Percentiles rank a stretch among this genome's conserved stretches.
Evolutionary conservation across 2,329 filamentous ascomycete genomes (phyloP).

Genomic region (Blastomyces percursus): DNA sequence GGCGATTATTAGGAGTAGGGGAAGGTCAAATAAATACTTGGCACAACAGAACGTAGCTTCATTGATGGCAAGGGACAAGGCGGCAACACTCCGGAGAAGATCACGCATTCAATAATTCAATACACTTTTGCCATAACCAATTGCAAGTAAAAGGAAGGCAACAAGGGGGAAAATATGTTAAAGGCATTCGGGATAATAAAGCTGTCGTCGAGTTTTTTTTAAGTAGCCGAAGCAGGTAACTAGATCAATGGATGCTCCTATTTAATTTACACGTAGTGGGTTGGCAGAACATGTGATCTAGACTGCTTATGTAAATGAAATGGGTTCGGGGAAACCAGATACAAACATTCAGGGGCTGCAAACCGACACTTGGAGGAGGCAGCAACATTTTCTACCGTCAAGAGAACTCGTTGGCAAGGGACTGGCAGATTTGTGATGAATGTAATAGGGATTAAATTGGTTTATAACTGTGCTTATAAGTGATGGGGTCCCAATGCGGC

Average conservation of each 20-base stretch:
- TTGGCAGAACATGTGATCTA: constrained; percentile 1
- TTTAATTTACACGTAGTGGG: not conserved
- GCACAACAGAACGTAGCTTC: not conserved
- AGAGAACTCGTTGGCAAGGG: not conserved
- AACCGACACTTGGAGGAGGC: not conserved
- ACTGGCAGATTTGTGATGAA: not conserved
- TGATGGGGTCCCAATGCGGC: too few relatives aligned
- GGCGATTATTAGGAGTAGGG: not conserved
- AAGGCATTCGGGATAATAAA: too few relatives aligned
- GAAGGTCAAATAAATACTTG: not conserved
- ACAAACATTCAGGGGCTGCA: not conserved
- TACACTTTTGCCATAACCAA: not conserved
- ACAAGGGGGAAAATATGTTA: not conserved
- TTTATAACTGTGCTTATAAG: not conserved
- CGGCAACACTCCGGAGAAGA: not conserved
- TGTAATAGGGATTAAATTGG: not conserved
- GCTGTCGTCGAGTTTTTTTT: not conserved
- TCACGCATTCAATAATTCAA: not conserved
- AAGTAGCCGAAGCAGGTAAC: not conserved
- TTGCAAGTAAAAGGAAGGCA: not conserved
- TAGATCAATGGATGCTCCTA: not conserved
- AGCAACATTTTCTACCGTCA: not conserved
- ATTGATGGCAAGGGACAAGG: not conserved
- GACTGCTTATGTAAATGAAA: not conserved
- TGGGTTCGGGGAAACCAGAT: not conserved